phyloP scores from a whole-genome alignment of 2,329 filamentous ascomycete species.

The Ophiostoma ips region DNA sequence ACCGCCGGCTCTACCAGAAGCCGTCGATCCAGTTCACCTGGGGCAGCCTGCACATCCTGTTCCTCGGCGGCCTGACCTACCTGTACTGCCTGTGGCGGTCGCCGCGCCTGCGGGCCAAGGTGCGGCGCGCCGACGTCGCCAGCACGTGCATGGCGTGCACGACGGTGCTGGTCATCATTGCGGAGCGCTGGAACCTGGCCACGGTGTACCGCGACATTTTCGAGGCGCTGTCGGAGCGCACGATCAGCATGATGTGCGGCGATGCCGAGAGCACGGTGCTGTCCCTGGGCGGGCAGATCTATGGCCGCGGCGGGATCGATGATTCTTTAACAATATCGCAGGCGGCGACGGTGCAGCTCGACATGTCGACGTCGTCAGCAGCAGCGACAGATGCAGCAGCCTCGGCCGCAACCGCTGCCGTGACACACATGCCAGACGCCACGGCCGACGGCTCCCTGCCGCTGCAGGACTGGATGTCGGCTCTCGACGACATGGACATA shows the following conservation, averaged over 20 bases:
- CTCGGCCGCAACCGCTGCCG: not conserved
- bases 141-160: slow-evolving; percentile 23
- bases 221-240: slow-evolving; percentile 18
- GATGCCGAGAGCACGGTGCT: not conserved
- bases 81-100: slow-evolving; percentile 21
- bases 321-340: too few species aligned
- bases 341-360: not conserved
- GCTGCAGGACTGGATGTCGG: not conserved
- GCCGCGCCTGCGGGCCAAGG: slow-evolving; percentile 7
- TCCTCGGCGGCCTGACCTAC: slow-evolving; percentile 23
- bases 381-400: not conserved
- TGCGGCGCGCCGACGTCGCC: slow-evolving; percentile 14
- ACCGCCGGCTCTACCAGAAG: slow-evolving; percentile 22
- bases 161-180: slow-evolving; percentile 22
- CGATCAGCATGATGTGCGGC: slow-evolving; percentile 17
- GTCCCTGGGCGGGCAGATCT: not conserved
- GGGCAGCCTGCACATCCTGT: slow-evolving; percentile 23
- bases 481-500: not conserved
- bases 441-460: not conserved
- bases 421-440: too few species aligned
- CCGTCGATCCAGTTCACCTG: slow-evolving; percentile 20
- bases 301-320: not conserved
- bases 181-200: slow-evolving; percentile 14
- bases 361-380: not conserved
- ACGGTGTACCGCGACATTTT: slow-evolving; percentile 22